These are phyloP conservation scores for Blepharisma japonicum DNA, from an alignment of 73 alveolate species.

Conservation along the genomic window DNA sequence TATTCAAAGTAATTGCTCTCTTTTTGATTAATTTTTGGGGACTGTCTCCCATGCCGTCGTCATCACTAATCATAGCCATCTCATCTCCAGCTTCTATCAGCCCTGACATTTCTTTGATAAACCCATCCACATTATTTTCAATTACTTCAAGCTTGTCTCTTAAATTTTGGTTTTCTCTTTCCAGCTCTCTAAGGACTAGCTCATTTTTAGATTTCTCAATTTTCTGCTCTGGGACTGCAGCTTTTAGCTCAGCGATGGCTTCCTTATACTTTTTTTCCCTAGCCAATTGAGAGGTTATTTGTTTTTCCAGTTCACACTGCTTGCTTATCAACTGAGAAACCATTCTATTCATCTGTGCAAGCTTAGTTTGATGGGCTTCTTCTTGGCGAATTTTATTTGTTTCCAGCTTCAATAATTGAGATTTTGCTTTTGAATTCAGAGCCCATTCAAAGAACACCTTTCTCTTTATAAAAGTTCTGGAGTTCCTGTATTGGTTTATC, in stretches of 20 bases:
- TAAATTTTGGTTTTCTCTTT: slow-evolving; percentile 18
- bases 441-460: background rate
- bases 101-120: slow-evolving; percentile 20
- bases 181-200: background rate
- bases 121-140: slow-evolving; percentile 19
- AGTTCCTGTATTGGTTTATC: background rate
- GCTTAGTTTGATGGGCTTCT: background rate
- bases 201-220: background rate
- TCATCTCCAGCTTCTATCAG: background rate
- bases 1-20: background rate
- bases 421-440: background rate
- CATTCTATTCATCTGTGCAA: slow-evolving; percentile 19
- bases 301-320: slow-evolving; percentile 7
- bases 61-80: slow-evolving; percentile 1
- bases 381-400: background rate
- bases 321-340: slow-evolving; percentile 7
- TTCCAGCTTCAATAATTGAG: background rate
- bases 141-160: slow-evolving; percentile 14
- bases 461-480: background rate
- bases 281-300: background rate
- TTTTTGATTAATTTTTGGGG: background rate
- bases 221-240: background rate
- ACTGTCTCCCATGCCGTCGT: slow-evolving; percentile 23
- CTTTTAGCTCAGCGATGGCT: slow-evolving; percentile 12
- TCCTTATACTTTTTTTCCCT: slow-evolving; percentile 23